A percentile compares a stretch with the other conserved stretches of the same genome.
Conservation (phyloP, 2,329 filamentous ascomycete species). For the Coniella lustricola region DNA sequence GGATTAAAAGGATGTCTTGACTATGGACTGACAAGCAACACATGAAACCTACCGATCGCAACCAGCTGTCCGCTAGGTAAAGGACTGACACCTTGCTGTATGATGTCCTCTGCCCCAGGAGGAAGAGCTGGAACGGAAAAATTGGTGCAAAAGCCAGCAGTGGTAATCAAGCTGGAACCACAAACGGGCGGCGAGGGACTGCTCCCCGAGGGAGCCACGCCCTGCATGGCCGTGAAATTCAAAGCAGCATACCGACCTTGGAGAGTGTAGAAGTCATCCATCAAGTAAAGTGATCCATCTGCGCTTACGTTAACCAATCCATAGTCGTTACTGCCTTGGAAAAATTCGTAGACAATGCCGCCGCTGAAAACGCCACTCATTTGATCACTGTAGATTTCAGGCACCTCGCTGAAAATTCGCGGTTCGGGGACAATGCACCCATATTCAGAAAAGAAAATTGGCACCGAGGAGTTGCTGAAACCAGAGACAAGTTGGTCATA, state of each 20-base stretch:
- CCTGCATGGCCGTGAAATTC: conserved; percentile 61
- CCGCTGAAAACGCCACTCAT: conserved; percentile 67
- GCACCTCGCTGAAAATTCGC: conserved; percentile 70
- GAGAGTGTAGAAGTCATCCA: conserved; percentile 65
- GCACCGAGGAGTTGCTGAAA: conserved; percentile 60
- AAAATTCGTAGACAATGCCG: conserved; percentile 76
- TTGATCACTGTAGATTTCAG: conserved; percentile 60
- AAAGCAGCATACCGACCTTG: conserved; percentile 68
- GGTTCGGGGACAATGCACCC: conserved; percentile 70
- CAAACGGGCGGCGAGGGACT: conserved; percentile 56
- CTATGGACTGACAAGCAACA: background rate
- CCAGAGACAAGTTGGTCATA: conserved; percentile 53
- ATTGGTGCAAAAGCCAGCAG: conserved; percentile 62
- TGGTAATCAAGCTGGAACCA: conserved; percentile 56
- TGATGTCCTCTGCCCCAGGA: conserved; percentile 61
- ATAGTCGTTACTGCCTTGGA: conserved; percentile 60
- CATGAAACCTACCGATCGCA: conserved; percentile 33
- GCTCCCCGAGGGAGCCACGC: conserved; percentile 48
- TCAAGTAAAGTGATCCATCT: conserved; percentile 51
- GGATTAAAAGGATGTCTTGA: no score
- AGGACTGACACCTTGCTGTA: conserved; percentile 65
- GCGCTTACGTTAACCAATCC: conserved; percentile 57
- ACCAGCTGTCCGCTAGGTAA: conserved; percentile 61
- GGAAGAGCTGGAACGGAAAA: conserved; percentile 71
- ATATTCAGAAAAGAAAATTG: conserved; percentile 76